Conservation (phyloP, 257 asterid species). For the Prunella vulgaris region DNA sequence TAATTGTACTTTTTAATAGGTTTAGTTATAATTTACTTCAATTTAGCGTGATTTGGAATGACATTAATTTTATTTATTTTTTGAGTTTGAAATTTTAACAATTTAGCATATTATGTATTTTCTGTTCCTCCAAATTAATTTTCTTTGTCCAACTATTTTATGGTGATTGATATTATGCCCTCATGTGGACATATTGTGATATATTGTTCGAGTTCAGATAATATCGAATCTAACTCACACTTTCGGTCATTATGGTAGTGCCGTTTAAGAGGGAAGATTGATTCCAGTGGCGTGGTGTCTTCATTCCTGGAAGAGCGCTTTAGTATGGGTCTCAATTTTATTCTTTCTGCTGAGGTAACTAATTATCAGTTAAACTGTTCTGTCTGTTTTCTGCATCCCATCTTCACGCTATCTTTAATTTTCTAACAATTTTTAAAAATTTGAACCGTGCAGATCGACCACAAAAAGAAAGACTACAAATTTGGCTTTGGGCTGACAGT, state of each 20-base stretch:
- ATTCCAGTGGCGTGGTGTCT: slow-evolving; percentile 65
- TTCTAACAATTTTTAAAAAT: neutral
- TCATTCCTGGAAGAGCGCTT: slow-evolving; percentile 75
- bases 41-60: too few relatives aligned
- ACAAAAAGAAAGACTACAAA: slow-evolving; percentile 76
- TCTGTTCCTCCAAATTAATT: neutral
- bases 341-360: slow-evolving; percentile 81
- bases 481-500: slow-evolving; percentile 77
- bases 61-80: too few relatives aligned
- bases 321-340: slow-evolving; percentile 70
- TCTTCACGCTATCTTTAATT: neutral
- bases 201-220: neutral
- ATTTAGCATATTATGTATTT: neutral
- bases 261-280: slow-evolving; percentile 83
- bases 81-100: too few relatives aligned
- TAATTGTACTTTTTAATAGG: neutral
- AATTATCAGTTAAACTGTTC: neutral
- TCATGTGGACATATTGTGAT: neutral
- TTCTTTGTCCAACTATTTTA: neutral
- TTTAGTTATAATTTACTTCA: neutral
- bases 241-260: slow-evolving; percentile 39
- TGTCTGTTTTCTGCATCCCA: neutral
- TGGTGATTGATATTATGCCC: neutral
- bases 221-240: neutral
- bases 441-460: slow-evolving; percentile 57